A percentile compares a stretch with the other conserved stretches of the same genome.
Evolutionary conservation across 306 rosid species (phyloP).

Genomic region (Cucurbita ficifolia): DNA sequence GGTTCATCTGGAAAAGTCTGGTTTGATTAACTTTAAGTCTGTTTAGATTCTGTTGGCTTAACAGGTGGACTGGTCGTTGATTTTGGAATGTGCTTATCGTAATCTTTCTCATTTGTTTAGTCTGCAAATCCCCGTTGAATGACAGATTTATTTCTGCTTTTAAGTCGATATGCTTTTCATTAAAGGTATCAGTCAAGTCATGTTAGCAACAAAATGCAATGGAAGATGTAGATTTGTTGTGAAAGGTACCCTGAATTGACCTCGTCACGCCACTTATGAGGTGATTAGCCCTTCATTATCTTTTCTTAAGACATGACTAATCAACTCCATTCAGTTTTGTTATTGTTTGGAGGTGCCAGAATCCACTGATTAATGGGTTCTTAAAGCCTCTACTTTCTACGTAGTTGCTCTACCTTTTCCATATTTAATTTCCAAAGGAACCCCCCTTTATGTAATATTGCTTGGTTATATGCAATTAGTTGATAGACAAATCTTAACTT

Average conservation of each 20-base stretch:
- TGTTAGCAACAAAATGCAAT: neutral
- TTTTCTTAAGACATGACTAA: conserved; percentile 3
- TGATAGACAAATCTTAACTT: neutral
- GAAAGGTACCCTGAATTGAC: conserved; percentile 1
- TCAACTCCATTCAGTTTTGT: neutral
- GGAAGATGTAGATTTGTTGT: neutral
- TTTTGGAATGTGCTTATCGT: neutral
- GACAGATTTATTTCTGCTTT: neutral
- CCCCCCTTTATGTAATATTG: neutral
- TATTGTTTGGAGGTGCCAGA: neutral
- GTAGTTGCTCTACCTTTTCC: neutral
- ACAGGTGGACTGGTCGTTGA: neutral
- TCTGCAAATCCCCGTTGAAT: neutral
- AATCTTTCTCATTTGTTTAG: neutral
- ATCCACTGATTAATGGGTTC: conserved; percentile 6
- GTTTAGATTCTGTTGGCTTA: neutral
- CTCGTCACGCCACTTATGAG: neutral
- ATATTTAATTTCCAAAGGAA: conserved; percentile 1
- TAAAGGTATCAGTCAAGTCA: neutral
- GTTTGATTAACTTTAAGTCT: neutral
- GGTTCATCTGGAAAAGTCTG: neutral
- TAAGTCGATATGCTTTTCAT: neutral
- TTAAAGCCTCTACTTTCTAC: neutral
- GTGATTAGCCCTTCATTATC: neutral
- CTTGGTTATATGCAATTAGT: neutral